Conservation (phyloP, 1,139 yeast species). For the Lodderomyces metapsilosis region DNA sequence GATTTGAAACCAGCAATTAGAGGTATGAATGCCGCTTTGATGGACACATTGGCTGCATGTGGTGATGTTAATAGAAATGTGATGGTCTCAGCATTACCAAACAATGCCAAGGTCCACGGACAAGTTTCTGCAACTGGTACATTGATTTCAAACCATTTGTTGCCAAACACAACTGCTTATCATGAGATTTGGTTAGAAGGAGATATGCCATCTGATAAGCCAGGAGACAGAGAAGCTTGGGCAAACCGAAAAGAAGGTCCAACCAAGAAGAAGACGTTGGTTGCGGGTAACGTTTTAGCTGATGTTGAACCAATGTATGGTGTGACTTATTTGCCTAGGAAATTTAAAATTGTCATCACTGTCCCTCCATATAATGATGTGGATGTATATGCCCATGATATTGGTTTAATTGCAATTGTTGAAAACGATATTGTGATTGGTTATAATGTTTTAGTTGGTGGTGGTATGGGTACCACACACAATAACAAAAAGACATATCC, state of each 20-base stretch:
- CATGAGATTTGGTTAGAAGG: constrained; percentile 97
- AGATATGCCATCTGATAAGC: constrained; percentile 68
- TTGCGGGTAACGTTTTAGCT: constrained; percentile 83
- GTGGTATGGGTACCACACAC: constrained; percentile 99
- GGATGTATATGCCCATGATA: constrained; percentile 93
- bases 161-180: constrained; percentile 92
- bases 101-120: constrained; percentile 75
- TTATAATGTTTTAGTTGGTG: constrained; percentile 89
- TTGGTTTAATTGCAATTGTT: constrained; percentile 88
- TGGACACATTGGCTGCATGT: constrained; percentile 97
- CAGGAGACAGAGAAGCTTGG: constrained; percentile 69
- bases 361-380: constrained; percentile 97
- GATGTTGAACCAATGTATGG: constrained; percentile 90
- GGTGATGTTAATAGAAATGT: constrained; percentile 98
- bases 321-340: constrained; percentile 87
- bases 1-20: constrained; percentile 87
- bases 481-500: constrained; percentile 97
- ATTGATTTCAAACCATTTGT: constrained; percentile 72
- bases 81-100: constrained; percentile 85
- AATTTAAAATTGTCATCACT: constrained; percentile 90
- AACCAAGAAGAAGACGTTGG: constrained; percentile 71
- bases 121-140: constrained; percentile 68
- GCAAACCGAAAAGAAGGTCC: constrained; percentile 78
- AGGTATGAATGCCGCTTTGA: constrained; percentile 84
- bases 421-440: constrained; percentile 68